Evolutionary conservation across 129 eudicot genomes (phyloP).

Genomic region (Deinandra increscens): DNA sequence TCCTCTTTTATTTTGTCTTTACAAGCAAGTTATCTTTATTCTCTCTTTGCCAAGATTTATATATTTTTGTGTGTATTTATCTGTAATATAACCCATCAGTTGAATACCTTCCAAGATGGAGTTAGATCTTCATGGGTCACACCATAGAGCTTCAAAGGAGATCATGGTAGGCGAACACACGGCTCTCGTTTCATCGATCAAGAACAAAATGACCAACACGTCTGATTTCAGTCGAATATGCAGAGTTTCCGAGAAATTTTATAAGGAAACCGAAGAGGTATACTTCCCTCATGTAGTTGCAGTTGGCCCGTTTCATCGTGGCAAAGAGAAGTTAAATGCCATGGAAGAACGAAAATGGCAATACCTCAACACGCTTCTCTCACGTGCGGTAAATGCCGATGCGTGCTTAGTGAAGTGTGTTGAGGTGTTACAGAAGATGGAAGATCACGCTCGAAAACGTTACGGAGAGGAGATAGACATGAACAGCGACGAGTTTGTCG

Average conservation of each 20-base stretch:
- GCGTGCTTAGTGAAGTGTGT: constrained; percentile 39
- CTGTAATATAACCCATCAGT: neutral
- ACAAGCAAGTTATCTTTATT: constrained; percentile 35
- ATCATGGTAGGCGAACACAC: constrained; percentile 27
- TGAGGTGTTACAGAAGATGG: constrained; percentile 34
- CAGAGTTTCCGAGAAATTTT: constrained; percentile 39
- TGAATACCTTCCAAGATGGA: constrained; percentile 20
- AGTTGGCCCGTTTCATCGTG: constrained; percentile 69
- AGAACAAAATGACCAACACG: constrained; percentile 37
- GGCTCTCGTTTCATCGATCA: constrained; percentile 40
- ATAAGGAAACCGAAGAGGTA: constrained; percentile 27
- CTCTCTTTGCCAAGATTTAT: neutral
- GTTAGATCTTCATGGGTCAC: constrained; percentile 25
- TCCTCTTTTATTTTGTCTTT: constrained; percentile 23
- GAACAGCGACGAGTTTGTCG: constrained; percentile 45
- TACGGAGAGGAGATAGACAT: constrained; percentile 38
- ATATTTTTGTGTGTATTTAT: neutral
- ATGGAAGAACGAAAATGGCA: constrained; percentile 56
- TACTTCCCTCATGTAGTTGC: constrained; percentile 55
- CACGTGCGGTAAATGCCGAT: constrained; percentile 40
- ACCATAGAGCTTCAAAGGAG: constrained; percentile 21
- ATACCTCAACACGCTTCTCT: constrained; percentile 50
- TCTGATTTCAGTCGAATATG: constrained; percentile 38
- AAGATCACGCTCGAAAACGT: constrained; percentile 56
- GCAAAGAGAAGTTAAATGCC: constrained; percentile 22